phyloP scores from a whole-genome alignment of 257 asterid genomes.

The Eucommia ulmoides region DNA sequence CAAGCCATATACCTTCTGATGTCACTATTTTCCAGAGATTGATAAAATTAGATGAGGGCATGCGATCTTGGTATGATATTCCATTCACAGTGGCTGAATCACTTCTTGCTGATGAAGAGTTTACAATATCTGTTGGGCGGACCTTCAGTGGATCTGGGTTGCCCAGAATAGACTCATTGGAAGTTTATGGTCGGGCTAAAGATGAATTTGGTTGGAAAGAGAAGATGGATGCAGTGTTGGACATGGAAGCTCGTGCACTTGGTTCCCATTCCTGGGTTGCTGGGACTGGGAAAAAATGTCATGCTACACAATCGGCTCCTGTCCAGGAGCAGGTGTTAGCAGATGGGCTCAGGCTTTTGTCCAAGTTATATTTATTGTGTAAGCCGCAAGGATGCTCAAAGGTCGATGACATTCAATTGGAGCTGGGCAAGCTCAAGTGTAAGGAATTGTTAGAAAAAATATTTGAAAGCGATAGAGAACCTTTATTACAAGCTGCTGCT shows the following conservation, averaged over 20 bases:
- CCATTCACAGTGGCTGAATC: conserved; percentile 98
- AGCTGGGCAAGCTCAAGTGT: conserved; percentile 52
- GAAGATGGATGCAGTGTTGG: conserved; percentile 90
- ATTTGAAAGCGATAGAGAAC: conserved; percentile 90
- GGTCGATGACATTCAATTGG: conserved; percentile 48
- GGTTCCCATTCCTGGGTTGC: conserved; percentile 59
- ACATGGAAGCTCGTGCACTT: conserved; percentile 82
- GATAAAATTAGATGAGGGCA: conserved; percentile 87
- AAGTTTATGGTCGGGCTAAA: conserved; percentile 94
- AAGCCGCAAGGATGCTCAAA: conserved; percentile 47
- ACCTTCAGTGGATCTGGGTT: conserved; percentile 73
- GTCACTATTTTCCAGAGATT: conserved; percentile 73
- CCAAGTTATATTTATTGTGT: conserved; percentile 54
- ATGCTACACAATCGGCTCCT: conserved; percentile 55
- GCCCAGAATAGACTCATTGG: conserved; percentile 87
- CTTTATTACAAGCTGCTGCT: conserved; percentile 80
- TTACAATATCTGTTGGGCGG: conserved; percentile 67
- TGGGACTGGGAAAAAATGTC: conserved; percentile 62
- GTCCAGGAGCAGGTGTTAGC: conserved; percentile 90
- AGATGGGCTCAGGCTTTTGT: conserved; percentile 83
- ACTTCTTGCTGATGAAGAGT: conserved; percentile 93
- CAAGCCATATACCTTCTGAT: conserved; percentile 86
- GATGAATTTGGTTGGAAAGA: conserved; percentile 99
- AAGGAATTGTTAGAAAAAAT: conserved; percentile 64
- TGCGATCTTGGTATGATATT: conserved; percentile 98